A percentile compares a stretch with the other conserved stretches of the same genome.
Conservation (phyloP, 768 basidiomycete genomes). For the Naganishia friedmannii region DNA sequence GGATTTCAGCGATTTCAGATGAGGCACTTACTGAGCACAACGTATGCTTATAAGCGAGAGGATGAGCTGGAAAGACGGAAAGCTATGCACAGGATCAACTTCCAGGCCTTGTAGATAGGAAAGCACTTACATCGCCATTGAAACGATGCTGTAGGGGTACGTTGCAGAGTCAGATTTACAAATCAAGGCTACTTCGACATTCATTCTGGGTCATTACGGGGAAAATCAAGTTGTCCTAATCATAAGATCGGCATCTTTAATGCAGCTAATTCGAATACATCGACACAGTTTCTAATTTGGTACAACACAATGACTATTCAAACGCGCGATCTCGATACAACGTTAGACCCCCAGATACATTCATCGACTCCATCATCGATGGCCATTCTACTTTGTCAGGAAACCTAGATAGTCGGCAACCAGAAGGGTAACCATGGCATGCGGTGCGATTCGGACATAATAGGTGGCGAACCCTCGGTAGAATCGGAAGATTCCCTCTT, state of each 20-base stretch:
- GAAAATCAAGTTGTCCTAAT: neutral
- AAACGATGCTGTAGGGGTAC: neutral
- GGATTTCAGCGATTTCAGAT: neutral
- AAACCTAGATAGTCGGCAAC: conserved; percentile 34
- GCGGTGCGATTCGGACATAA: conserved; percentile 32
- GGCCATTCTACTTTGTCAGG: conserved; percentile 26
- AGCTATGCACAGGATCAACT: conserved; percentile 93
- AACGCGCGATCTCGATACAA: neutral
- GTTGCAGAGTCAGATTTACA: too few species aligned
- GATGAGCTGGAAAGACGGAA: conserved; percentile 86
- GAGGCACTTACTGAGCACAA: neutral
- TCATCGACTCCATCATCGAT: neutral
- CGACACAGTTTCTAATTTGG: neutral
- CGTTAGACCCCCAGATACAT: neutral
- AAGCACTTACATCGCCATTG: neutral
- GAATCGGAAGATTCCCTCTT: conserved; percentile 29
- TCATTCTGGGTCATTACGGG: neutral
- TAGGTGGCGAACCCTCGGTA: conserved; percentile 33
- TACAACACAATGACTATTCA: neutral
- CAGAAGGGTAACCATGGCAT: conserved; percentile 36
- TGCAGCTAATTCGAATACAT: neutral
- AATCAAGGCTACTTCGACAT: neutral
- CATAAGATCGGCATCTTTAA: neutral
- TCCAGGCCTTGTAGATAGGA: conserved; percentile 70
- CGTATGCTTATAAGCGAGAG: conserved; percentile 63